Evolutionary conservation across 2,329 filamentous ascomycete species (phyloP).

Genomic region (Xenoacremonium recifei): DNA sequence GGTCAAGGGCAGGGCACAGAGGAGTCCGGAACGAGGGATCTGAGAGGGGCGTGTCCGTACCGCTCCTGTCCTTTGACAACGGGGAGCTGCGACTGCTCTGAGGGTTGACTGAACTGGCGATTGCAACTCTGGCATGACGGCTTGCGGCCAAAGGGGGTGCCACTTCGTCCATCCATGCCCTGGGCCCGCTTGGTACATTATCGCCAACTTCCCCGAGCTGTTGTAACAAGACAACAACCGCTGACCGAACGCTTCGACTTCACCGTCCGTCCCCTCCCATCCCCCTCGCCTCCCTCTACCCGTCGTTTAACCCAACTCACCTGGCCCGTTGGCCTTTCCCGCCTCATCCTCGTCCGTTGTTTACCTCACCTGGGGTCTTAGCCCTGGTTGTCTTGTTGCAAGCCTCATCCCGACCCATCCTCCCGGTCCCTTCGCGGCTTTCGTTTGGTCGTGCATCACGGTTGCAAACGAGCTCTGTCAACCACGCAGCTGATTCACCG

Average conservation of each 20-base stretch:
- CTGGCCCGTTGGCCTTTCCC: constrained; percentile 20
- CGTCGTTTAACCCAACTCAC: constrained; percentile 14
- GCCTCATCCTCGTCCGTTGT: constrained; percentile 22
- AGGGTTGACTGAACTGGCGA: constrained; percentile 8
- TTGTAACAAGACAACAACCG: constrained; percentile 17
- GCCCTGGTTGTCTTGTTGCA: constrained; percentile 13
- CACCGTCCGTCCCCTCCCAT: no score
- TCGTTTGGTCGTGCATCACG: constrained; percentile 15
- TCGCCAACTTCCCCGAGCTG: constrained; percentile 23
- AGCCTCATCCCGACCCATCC: constrained; percentile 17
- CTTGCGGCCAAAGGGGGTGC: constrained; percentile 13
- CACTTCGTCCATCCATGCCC: constrained; percentile 14
- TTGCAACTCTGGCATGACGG: constrained; percentile 23
- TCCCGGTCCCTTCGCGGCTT: constrained; percentile 14
- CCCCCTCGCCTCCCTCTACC: constrained; percentile 11
- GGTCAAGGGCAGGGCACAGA: constrained; percentile 12
- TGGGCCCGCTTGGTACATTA: constrained; percentile 22
- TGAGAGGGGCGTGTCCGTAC: no score
- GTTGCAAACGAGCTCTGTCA: constrained; percentile 20
- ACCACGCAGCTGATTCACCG: constrained; percentile 10
- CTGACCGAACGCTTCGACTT: constrained; percentile 16
- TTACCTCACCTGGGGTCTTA: constrained; percentile 20
- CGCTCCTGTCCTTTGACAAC: background rate
- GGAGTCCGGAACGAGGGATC: constrained; percentile 16
- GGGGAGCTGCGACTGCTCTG: background rate